Percentiles rank a stretch among this genome's conserved stretches.
Evolutionary conservation across 345 rosid species (phyloP).

Genomic region (Microthlaspi erraticum): DNA sequence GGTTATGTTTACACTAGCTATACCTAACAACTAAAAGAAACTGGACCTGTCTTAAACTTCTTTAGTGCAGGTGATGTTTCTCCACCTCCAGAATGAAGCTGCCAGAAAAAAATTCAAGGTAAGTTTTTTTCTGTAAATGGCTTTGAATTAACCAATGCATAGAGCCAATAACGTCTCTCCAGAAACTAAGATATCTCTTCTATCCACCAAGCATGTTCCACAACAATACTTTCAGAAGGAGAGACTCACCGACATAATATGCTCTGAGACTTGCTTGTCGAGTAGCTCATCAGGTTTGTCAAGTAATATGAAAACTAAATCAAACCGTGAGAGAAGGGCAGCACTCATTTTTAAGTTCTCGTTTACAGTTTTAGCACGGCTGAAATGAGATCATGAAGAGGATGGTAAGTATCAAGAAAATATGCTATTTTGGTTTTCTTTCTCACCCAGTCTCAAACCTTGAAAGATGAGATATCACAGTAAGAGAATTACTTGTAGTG

Average conservation of each 20-base stretch:
- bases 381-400: conserved; percentile 57
- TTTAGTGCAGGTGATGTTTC: conserved; percentile 58
- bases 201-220: conserved; percentile 23
- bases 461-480: conserved; percentile 18
- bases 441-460: conserved; percentile 21
- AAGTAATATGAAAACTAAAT: conserved; percentile 93
- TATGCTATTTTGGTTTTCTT: conserved; percentile 3
- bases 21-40: conserved; percentile 40
- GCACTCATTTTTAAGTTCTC: conserved; percentile 97
- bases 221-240: conserved; percentile 30
- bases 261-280: conserved; percentile 93
- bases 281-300: conserved; percentile 93
- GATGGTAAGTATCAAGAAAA: conserved; percentile 20
- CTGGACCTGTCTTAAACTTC: conserved; percentile 56
- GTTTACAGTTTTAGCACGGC: conserved; percentile 98
- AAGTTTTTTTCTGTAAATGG: conserved; percentile 6
- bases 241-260: conserved; percentile 92
- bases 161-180: conserved; percentile 9
- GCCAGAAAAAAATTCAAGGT: conserved; percentile 35
- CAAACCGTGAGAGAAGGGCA: conserved; percentile 95
- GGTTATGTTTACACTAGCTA: conserved; percentile 22
- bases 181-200: not conserved
- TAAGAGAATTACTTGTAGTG: conserved; percentile 79
- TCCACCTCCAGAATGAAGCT: conserved; percentile 85
- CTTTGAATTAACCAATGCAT: not conserved